phyloP scores from a whole-genome alignment of 495 filamentous ascomycete genomes.

The Hypoxylon fragiforme region DNA sequence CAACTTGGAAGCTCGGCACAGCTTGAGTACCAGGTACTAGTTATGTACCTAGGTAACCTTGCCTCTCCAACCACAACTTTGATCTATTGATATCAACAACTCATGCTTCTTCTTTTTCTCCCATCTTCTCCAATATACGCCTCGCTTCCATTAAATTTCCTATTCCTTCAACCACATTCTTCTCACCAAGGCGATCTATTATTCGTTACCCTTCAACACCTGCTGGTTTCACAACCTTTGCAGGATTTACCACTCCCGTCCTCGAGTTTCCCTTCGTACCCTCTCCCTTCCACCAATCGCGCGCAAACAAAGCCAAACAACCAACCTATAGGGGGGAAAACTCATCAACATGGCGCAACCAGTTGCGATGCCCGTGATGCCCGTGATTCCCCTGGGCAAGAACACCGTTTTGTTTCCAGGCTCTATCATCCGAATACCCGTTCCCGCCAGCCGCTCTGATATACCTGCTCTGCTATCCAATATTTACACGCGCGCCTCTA shows the following conservation, averaged over 20 bases:
- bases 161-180: no score
- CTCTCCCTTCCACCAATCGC: conserved; percentile 20
- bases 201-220: conserved; percentile 2
- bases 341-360: conserved; percentile 39
- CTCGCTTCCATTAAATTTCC: no score
- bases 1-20: no score
- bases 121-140: no score
- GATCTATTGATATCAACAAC: no score
- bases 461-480: conserved; percentile 79
- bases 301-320: conserved; percentile 12
- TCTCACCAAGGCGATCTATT: not conserved
- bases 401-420: conserved; percentile 80
- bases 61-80: no score
- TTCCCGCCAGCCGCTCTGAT: conserved; percentile 74
- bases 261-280: not conserved
- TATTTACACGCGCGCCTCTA: conserved; percentile 67
- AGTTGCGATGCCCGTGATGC: conserved; percentile 63
- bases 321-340: conserved; percentile 3
- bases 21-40: no score
- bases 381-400: conserved; percentile 75
- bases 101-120: no score
- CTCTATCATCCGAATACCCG: conserved; percentile 72
- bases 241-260: not conserved
- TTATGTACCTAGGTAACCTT: no score
- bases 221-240: conserved; percentile 7